Percentiles rank a stretch among this genome's conserved stretches.
phyloP scores from a whole-genome alignment of 768 basidiomycete genomes.

The Infundibulicybe gibba region DNA sequence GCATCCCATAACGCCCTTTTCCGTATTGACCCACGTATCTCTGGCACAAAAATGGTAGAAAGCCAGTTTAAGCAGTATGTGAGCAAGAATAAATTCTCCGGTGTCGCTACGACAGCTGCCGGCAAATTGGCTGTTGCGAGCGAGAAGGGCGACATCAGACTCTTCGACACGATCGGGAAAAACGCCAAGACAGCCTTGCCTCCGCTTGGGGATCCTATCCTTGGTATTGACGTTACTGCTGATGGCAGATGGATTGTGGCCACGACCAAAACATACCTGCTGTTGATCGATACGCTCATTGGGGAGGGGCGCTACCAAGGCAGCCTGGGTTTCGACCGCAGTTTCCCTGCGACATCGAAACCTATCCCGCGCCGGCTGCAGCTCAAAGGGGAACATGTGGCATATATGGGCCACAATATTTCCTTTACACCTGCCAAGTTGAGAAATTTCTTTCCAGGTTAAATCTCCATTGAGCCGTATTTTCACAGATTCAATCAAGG shows the following conservation, averaged over 20 bases:
- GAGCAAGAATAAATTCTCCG: conserved; percentile 93
- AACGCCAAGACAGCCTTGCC: conserved; percentile 98
- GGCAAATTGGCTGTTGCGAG: conserved; percentile 93
- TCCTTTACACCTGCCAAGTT: conserved; percentile 94
- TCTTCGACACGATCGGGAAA: conserved; percentile 96
- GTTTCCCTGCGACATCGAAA: conserved; percentile 93
- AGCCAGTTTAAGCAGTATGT: conserved; percentile 95
- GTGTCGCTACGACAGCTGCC: conserved; percentile 79
- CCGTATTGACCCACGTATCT: conserved; percentile 94
- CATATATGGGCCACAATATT: conserved; percentile 87
- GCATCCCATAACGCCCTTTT: conserved; percentile 93
- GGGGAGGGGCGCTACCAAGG: conserved; percentile 86
- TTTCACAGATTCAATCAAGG: conserved; percentile 84
- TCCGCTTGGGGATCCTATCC: conserved; percentile 91
- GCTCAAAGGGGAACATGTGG: conserved; percentile 86
- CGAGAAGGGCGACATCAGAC: conserved; percentile 92
- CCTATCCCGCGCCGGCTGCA: conserved; percentile 87
- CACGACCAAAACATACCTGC: conserved; percentile 89
- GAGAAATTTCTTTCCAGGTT: conserved; percentile 9
- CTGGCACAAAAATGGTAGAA: conserved; percentile 91
- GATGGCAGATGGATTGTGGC: conserved; percentile 94
- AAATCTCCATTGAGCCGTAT: conserved; percentile 1
- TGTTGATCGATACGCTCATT: conserved; percentile 93
- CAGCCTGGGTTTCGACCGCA: conserved; percentile 85
- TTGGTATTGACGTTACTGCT: conserved; percentile 92